These are phyloP conservation scores for Ammopiptanthus mongolicus DNA, from an alignment of 306 rosid genomes.

Conservation along the genomic window DNA sequence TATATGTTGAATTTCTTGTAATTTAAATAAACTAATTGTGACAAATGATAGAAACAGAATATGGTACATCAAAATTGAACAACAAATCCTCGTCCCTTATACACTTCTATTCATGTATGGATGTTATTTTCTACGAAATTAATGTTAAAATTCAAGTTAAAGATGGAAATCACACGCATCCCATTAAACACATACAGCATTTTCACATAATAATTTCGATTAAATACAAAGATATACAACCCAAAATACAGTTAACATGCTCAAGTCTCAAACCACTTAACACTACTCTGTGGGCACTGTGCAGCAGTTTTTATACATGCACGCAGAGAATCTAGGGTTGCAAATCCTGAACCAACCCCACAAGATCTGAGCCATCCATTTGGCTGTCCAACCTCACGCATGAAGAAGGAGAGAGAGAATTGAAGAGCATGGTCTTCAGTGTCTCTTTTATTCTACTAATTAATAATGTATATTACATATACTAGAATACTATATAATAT, in stretches of 20 bases:
- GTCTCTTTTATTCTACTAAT: constrained; percentile 3
- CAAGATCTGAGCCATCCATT: constrained; percentile 25
- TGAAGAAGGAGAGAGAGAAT: constrained; percentile 9
- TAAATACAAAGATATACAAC: not conserved
- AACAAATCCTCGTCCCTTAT: too few species aligned
- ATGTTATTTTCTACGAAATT: not conserved
- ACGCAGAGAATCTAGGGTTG: not conserved
- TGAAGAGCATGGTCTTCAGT: not conserved
- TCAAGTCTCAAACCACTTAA: not conserved
- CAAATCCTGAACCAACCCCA: not conserved
- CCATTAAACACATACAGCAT: not conserved
- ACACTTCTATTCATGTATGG: too few species aligned
- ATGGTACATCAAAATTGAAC: too few species aligned
- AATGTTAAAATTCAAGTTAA: not conserved
- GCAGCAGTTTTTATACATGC: not conserved
- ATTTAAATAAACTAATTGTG: too few species aligned
- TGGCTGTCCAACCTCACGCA: constrained; percentile 23
- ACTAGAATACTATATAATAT: not conserved
- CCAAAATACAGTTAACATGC: not conserved
- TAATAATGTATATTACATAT: not conserved
- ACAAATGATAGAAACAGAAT: too few species aligned
- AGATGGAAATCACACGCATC: not conserved
- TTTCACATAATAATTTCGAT: not conserved
- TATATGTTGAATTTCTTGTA: too few species aligned
- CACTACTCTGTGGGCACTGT: not conserved